Evolutionary conservation across 2,329 filamentous ascomycete species (phyloP), one percentile per base, ranked within the genome.

Genomic region (Periconia sp.): DNA sequence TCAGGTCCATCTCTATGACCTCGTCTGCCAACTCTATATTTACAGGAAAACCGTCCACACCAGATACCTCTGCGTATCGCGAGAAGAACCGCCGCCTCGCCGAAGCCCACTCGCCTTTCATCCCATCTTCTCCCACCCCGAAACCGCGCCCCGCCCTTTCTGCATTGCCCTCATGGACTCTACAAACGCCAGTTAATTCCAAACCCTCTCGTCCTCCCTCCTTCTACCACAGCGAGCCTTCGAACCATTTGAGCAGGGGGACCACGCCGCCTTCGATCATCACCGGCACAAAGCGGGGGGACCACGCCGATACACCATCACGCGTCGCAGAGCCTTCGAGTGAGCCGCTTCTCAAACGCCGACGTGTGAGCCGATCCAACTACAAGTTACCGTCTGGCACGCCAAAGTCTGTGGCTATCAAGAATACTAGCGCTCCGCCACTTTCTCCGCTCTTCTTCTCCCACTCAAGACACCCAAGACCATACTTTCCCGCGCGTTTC

Each of bases 401-500:
- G 13, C 33, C 33, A 14, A 13, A n/a, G 15, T n/a, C 33, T 37
- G 33, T 11, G 11, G 13, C 33, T 37, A 37, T 65, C 47, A 59
- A 31, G 20, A 53, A n/a, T 11, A 5, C 15, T 49, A 53, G 54
- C 63, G 59, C 57, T 44, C 69, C 76, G 53, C 78, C 78, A 3
- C 72, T 73, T 1, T 81, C 78, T 43, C 80, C 81, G 2, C 72
- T 83, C 8, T 83, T 83, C 76, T 82, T 83, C 65, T 81, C 79
- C 33, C 73, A 80, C 56, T 75, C 69, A 46, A 73, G 70, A 15
- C 72, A 67, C 45, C 63, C 60, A 37, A 71, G 78, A 8, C 81
- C 79, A 10, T 65, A 66, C 33, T 73, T 82, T 42, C 79, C 79
- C 11, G 64, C 72, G 27, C 84, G 80, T 76, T 87, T 78, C 81